Evolutionary conservation across 768 basidiomycete species (phyloP), one percentile per base, ranked within the genome.

Genomic region (Termitomyces sp.): DNA sequence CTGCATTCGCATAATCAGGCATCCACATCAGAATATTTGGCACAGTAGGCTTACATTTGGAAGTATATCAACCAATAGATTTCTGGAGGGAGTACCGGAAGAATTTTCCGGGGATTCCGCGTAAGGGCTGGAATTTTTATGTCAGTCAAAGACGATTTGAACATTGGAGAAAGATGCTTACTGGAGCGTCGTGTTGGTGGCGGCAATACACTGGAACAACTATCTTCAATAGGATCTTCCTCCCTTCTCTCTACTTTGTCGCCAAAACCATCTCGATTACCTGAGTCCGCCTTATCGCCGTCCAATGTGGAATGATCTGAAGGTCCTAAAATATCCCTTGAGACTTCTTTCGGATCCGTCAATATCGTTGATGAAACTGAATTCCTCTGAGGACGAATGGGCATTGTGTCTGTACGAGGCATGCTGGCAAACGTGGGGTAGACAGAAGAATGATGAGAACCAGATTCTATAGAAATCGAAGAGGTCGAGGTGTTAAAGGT

Each of bases 31-130:
- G 2, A 57, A 41, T 29, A 7, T 5, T n/a, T 31, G 51, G 20
- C 14, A 54, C 36, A 43, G 27, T 42, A 41, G 16, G 63, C 76
- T 48, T 68, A 82, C 80, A 83, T 63, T 68, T 87, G 85, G 61
- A 85, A 85, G 31, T 79, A 52, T 46, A 86, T 74, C 5, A 85
- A 65, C 34, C 77, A 72, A 77, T 79, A 81, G 26, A 86, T 76
- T 9, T 75, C 69, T 18, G 77, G 73, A 3, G 72, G 64, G 24
- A 82, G 69, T 48, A 64, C 72, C 2, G 71, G 71, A 46, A 67
- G 66, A 26, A 64, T 67, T 39, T 63, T 70, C 48, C 63, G 67
- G 18, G 59, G 56, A 49, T 62, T 69, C 41, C 63, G 64, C n/a
- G 53, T 12, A 9, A 56, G 13, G 14, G 36, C 59, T 60, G 13